Evolutionary conservation across 768 basidiomycete genomes (phyloP).

Genomic region (Dioszegia crocea): DNA sequence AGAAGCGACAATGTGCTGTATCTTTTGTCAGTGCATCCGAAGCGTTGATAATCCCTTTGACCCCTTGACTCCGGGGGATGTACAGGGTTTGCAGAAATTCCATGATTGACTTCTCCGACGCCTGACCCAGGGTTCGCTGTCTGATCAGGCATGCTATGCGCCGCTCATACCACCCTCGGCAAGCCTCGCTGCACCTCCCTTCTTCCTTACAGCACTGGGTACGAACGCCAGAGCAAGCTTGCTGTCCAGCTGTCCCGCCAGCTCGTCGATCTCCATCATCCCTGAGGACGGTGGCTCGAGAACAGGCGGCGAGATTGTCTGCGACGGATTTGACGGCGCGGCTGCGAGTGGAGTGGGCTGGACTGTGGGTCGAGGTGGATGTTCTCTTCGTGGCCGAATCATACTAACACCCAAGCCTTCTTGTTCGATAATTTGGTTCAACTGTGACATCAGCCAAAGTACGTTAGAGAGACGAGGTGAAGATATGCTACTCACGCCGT

Average conservation of each 20-base stretch:
- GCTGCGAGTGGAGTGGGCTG: too few species aligned
- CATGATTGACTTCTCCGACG: too few species aligned
- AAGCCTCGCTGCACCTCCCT: background rate
- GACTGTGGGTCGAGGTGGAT: background rate
- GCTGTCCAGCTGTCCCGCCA: conserved; percentile 1
- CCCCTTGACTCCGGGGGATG: too few species aligned
- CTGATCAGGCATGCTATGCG: too few species aligned
- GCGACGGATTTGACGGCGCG: too few species aligned
- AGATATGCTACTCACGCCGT: conserved; percentile 54
- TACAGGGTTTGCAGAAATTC: too few species aligned
- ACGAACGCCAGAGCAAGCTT: conserved; percentile 5
- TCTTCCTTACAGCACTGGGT: background rate
- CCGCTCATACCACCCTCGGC: too few species aligned
- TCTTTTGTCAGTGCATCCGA: too few species aligned
- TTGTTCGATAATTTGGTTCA: conserved; percentile 33
- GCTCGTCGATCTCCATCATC: background rate
- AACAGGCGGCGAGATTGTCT: background rate
- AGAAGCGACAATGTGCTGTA: too few species aligned
- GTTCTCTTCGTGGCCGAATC: conserved; percentile 24
- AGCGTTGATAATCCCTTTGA: too few species aligned
- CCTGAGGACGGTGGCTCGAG: background rate
- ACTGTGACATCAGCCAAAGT: conserved; percentile 5
- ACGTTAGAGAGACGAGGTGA: background rate
- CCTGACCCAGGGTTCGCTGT: too few species aligned
- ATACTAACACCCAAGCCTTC: conserved; percentile 35